Percentiles rank a stretch among this genome's conserved stretches.
Conservation (phyloP, 2,329 filamentous ascomycete species). For the Colletotrichum somersetense region DNA sequence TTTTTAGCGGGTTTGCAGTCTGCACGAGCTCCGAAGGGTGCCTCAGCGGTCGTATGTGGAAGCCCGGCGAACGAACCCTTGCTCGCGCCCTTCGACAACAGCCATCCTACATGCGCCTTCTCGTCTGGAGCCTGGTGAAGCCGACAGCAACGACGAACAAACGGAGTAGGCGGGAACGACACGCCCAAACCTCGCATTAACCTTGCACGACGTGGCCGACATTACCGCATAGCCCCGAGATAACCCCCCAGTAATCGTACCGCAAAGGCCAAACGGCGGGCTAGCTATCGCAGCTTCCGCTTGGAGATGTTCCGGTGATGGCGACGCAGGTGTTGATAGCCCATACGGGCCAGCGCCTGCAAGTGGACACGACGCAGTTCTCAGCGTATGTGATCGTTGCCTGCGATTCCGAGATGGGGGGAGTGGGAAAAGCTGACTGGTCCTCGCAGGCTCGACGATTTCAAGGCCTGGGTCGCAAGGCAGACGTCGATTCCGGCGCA, state of each 20-base stretch:
- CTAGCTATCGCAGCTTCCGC: constrained; percentile 34
- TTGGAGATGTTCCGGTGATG: constrained; percentile 74
- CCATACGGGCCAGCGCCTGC: constrained; percentile 90
- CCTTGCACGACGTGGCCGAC: constrained; percentile 1
- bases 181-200: not conserved
- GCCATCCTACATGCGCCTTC: constrained; percentile 16
- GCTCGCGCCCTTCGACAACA: constrained; percentile 30
- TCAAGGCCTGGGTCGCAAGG: constrained; percentile 83
- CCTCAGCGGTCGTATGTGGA: constrained; percentile 37
- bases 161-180: not conserved
- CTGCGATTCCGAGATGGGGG: not conserved
- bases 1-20: constrained; percentile 38
- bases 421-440: constrained; percentile 24
- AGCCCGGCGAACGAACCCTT: constrained; percentile 33
- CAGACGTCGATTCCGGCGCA: constrained; percentile 80
- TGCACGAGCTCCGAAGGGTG: constrained; percentile 39
- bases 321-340: constrained; percentile 91
- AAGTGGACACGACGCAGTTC: constrained; percentile 81
- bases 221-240: not conserved
- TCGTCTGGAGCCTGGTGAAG: constrained; percentile 5
- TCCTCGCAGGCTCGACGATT: constrained; percentile 78
- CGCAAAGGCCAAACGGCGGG: constrained; percentile 23
- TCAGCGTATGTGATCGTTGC: constrained; percentile 69
- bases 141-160: constrained; percentile 7
- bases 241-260: not conserved